phyloP scores from a whole-genome alignment of 1,284 basidiomycete species.

The Meripilus lineatus region DNA sequence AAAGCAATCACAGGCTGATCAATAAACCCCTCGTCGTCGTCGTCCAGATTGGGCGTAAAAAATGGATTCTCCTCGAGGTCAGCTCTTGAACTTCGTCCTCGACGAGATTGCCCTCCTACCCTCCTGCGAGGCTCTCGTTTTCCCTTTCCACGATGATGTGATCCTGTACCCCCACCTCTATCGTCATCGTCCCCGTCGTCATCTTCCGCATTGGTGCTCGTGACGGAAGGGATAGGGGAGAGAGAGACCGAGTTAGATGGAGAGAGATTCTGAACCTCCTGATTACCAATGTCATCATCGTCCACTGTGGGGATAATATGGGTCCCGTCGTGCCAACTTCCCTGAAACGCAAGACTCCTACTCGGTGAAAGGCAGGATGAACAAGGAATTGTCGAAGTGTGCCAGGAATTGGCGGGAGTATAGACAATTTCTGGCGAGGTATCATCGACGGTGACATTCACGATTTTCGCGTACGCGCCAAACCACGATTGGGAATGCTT shows the following conservation, averaged over 20 bases:
- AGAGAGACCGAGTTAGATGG: background rate
- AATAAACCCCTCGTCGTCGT: conserved; percentile 33
- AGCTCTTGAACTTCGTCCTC: conserved; percentile 1
- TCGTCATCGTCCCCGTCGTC: conserved; percentile 5
- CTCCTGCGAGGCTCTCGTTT: conserved; percentile 2
- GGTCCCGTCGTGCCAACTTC: conserved; percentile 40
- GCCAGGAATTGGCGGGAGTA: conserved; percentile 36
- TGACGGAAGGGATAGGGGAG: conserved; percentile 1
- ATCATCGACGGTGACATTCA: conserved; percentile 44
- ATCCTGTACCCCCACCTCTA: conserved; percentile 3
- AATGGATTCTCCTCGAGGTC: conserved; percentile 21
- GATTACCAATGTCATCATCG: conserved; percentile 20
- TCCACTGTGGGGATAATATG: conserved; percentile 29
- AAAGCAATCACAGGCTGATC: conserved; percentile 36
- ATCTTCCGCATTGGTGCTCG: conserved; percentile 9
- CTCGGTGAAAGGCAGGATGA: conserved; percentile 31
- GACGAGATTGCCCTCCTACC: background rate
- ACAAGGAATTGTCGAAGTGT: conserved; percentile 29
- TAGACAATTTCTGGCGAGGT: conserved; percentile 38
- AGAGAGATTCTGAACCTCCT: conserved; percentile 5
- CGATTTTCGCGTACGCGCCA: too few species aligned
- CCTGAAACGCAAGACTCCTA: conserved; percentile 22
- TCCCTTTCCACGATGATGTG: conserved; percentile 8
- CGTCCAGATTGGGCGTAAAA: conserved; percentile 23
- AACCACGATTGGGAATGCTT: too few species aligned